phyloP scores from a whole-genome alignment of 2,329 filamentous ascomycete species.

The Alternaria atra region DNA sequence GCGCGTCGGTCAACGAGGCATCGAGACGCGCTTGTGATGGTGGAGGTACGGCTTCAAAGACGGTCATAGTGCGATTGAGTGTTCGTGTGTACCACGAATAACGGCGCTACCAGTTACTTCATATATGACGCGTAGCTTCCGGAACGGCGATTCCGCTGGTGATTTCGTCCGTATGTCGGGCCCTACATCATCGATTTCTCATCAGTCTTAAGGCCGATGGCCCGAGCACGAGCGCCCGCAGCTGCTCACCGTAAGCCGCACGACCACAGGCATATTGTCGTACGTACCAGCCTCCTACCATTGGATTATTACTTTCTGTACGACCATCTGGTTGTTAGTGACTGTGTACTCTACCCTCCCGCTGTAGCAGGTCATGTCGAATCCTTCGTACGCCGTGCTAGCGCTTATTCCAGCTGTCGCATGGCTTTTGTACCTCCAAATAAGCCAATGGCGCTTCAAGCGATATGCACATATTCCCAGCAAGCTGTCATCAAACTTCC shows the following conservation, averaged over 20 bases:
- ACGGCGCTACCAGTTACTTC: not conserved
- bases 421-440: constrained; percentile 30
- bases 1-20: constrained; percentile 41
- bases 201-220: not conserved
- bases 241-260: not conserved
- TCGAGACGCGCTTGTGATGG: constrained; percentile 43
- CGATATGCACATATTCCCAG: constrained; percentile 36
- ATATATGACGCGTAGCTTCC: not conserved
- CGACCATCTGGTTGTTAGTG: not conserved
- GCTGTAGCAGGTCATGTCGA: constrained; percentile 25
- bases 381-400: constrained; percentile 27
- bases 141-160: not conserved
- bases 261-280: not conserved
- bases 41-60: constrained; percentile 29
- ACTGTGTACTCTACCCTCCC: not conserved
- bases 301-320: not conserved
- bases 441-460: constrained; percentile 41
- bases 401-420: constrained; percentile 29
- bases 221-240: constrained; percentile 1
- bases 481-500: constrained; percentile 29
- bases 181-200: constrained; percentile 3
- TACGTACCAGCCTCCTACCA: not conserved
- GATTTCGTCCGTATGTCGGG: constrained; percentile 3
- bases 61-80: not conserved
- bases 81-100: not conserved